Conservation (phyloP, 1,139 yeast genomes). For the Lipomyces yarrowii region DNA sequence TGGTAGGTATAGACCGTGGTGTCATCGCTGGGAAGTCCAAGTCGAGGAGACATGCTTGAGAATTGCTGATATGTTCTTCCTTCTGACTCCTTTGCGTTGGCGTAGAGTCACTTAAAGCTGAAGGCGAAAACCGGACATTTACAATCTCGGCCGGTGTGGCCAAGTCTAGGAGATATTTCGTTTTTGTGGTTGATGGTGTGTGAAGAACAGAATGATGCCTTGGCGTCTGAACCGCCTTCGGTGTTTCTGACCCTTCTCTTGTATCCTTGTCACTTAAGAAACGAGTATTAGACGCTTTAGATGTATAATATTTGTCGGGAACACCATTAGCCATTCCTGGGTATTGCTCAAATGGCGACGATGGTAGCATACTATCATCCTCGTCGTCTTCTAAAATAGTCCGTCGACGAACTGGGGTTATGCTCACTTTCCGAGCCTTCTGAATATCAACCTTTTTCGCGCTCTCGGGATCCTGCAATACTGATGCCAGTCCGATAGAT, state of each 20-base stretch:
- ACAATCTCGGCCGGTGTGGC: constrained; percentile 11
- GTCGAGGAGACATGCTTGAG: constrained; percentile 6
- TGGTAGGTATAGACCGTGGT: constrained; percentile 17
- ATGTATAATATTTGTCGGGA: neutral
- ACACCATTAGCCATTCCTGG: constrained; percentile 10
- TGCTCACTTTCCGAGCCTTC: neutral
- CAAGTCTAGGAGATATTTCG: constrained; percentile 15
- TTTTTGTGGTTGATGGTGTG: neutral
- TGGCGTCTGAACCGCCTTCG: constrained; percentile 3
- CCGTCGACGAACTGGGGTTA: constrained; percentile 10
- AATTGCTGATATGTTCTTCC: neutral
- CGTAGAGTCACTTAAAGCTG: neutral
- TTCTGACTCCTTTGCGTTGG: neutral
- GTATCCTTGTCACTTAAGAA: neutral
- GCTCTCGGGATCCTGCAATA: neutral
- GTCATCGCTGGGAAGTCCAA: constrained; percentile 14
- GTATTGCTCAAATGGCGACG: constrained; percentile 17
- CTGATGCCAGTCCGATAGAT: neutral
- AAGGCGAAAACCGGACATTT: neutral
- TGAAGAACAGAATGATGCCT: constrained; percentile 2
- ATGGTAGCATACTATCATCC: constrained; percentile 13
- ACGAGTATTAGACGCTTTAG: neutral
- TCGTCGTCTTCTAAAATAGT: constrained; percentile 3
- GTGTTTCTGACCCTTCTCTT: neutral
- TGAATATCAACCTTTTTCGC: neutral